These are phyloP conservation scores for Starmera dryadoides DNA, from an alignment of 805 yeast genomes.

Conservation along the genomic window DNA sequence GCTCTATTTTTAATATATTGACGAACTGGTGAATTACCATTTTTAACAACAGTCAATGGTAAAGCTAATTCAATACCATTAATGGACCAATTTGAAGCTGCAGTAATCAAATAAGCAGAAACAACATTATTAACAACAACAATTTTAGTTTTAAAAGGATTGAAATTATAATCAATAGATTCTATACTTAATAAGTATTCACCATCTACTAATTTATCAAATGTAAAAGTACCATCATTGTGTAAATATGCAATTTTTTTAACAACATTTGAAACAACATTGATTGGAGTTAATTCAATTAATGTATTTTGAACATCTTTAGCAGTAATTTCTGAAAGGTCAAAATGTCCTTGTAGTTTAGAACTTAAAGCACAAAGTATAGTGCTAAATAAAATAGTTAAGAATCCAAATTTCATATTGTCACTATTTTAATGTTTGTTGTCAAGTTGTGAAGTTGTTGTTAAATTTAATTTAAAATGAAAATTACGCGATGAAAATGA, in stretches of 20 bases:
- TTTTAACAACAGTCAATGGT: conserved; percentile 18
- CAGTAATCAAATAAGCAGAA: conserved; percentile 7
- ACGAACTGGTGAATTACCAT: conserved; percentile 24
- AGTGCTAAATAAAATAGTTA: background rate
- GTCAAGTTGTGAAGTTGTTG: too few species aligned
- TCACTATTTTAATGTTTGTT: too few species aligned
- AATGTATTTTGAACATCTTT: background rate
- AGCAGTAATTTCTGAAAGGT: background rate
- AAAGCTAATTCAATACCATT: conserved; percentile 3
- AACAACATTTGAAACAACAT: background rate
- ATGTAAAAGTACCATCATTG: conserved; percentile 8
- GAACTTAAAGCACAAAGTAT: background rate
- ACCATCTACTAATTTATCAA: conserved; percentile 11
- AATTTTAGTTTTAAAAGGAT: conserved; percentile 15
- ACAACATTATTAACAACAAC: conserved; percentile 9
- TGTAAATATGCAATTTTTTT: conserved; percentile 6
- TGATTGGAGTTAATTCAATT: background rate
- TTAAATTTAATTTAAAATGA: too few species aligned
- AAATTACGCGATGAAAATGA: too few species aligned
- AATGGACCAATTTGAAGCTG: conserved; percentile 7
- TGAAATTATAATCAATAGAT: conserved; percentile 15
- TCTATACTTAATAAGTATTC: conserved; percentile 10
- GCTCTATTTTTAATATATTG: conserved; percentile 25
- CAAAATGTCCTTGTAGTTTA: background rate
- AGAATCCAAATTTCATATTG: background rate